These are phyloP conservation scores for Sindora glabra DNA, from an alignment of 306 rosid genomes.

Conservation along the genomic window DNA sequence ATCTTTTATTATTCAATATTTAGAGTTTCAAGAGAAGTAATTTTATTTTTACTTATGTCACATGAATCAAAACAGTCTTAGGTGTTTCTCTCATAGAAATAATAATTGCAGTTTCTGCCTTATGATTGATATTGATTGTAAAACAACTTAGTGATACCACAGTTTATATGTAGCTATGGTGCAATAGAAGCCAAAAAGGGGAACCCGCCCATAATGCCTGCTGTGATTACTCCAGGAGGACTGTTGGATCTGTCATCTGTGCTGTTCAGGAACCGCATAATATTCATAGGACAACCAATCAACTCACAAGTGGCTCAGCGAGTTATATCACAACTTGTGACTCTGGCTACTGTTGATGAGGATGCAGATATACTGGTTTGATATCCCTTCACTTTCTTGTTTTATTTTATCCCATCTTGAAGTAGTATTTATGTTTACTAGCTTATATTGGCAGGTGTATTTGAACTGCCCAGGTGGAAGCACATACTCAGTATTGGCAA, in stretches of 20 bases:
- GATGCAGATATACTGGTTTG: constrained; percentile 81
- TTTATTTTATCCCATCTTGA: not conserved
- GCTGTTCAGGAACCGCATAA: constrained; percentile 80
- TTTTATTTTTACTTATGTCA: too few species aligned
- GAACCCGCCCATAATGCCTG: constrained; percentile 82
- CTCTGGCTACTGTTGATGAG: constrained; percentile 78
- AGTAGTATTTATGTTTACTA: constrained; percentile 3
- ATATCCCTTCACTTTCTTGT: constrained; percentile 1
- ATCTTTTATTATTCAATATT: too few species aligned
- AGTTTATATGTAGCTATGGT: constrained; percentile 42
- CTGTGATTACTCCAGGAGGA: constrained; percentile 90
- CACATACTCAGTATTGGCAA: constrained; percentile 83
- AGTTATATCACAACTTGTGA: constrained; percentile 93
- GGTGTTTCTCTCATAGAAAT: too few species aligned
- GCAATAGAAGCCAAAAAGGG: constrained; percentile 62
- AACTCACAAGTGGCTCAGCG: constrained; percentile 81
- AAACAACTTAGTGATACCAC: constrained; percentile 13
- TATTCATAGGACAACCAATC: constrained; percentile 89
- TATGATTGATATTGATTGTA: not conserved
- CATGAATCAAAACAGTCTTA: too few species aligned
- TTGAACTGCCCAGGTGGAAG: constrained; percentile 96
- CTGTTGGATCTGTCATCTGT: constrained; percentile 80
- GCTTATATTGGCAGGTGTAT: constrained; percentile 54
- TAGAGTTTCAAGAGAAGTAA: too few species aligned
- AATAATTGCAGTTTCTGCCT: not conserved